Evolutionary conservation across 306 rosid genomes (phyloP), one percentile per base, ranked within the genome.

Genomic region (Cucumis melo): DNA sequence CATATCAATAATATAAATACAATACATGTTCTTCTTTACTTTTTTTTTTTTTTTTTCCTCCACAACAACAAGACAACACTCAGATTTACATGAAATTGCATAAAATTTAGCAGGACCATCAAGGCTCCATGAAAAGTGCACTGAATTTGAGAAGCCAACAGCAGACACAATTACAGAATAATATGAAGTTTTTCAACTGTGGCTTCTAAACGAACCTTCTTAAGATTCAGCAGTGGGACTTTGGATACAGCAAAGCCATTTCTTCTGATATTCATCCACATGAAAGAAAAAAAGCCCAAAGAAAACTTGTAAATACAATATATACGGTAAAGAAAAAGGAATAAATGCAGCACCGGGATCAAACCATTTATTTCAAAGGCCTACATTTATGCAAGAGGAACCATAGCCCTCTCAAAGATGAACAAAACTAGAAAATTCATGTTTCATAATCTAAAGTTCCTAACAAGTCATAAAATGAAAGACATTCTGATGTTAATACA

Each of bases 201-300:
- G 23, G 62, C 77, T 32, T 32, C 77, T 73, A 27, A 29, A 73
- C 46, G 41, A 73, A 73, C 77, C 77, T 73, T 73, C 77, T 73
- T 46, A 73, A 51, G 77, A 73, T 34, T 73, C 77, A 73, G 77
- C 77, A 32, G 77, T 61, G 48, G 77, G 58, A 10, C 48, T 53
- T 11, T 73, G 77, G 42, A 73, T 73, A 73, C 77, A 73, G 77
- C 77, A 73, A 73, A 73, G 77, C 77, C 77, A 73, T 73, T 73
- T 73, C 77, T 73, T 73, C 77, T 73, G 77, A 51, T 48, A 73
- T 51, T 51, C 76, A 73, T 27, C 76, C 76, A 73, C 61, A 29
- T 32, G 27, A 53, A 27, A 27, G 54, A 73, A 53, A 73, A 32
- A 72, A 32, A 7, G 0, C 24, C 24, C 46, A 73, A 53, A 53